Percentiles rank a stretch among this genome's conserved stretches.
These are phyloP conservation scores for Saccharomyces uvarum DNA, from an alignment of 1,139 yeast species.

Conservation along the genomic window DNA sequence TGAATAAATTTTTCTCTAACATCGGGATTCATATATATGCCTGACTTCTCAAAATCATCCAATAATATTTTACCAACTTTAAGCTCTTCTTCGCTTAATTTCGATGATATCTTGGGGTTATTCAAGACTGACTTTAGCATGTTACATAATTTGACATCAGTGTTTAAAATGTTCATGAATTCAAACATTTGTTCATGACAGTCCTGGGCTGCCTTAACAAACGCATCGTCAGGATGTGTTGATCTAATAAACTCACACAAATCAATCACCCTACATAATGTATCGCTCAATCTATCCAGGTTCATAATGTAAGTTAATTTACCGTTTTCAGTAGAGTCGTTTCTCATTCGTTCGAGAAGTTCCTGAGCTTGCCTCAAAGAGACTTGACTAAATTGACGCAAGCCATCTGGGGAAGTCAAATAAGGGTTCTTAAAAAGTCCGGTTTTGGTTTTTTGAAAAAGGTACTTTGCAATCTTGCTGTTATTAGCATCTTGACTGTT, in stretches of 20 bases:
- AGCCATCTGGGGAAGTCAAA: constrained; percentile 61
- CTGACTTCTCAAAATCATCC: constrained; percentile 85
- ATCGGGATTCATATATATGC: constrained; percentile 66
- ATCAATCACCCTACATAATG: constrained; percentile 86
- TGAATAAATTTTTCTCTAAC: constrained; percentile 66
- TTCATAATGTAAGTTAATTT: constrained; percentile 50
- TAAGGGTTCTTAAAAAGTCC: constrained; percentile 74
- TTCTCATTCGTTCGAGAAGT: constrained; percentile 49
- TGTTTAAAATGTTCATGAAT: constrained; percentile 86
- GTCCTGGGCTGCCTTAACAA: constrained; percentile 75
- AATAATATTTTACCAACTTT: constrained; percentile 74
- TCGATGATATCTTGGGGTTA: constrained; percentile 33
- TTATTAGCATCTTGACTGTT: constrained; percentile 7
- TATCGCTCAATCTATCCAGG: constrained; percentile 79
- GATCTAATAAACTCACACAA: constrained; percentile 88
- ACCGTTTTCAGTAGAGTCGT: constrained; percentile 42
- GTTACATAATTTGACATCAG: constrained; percentile 65
- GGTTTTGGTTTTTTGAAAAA: constrained; percentile 23
- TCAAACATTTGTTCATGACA: constrained; percentile 88
- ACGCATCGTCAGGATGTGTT: constrained; percentile 68
- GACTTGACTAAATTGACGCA: constrained; percentile 55
- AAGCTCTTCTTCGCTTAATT: constrained; percentile 61
- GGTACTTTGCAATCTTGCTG: neutral
- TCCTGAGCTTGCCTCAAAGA: constrained; percentile 58
- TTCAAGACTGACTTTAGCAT: constrained; percentile 51